phyloP scores from a whole-genome alignment of 441 rosid species.

The Croton setiger region DNA sequence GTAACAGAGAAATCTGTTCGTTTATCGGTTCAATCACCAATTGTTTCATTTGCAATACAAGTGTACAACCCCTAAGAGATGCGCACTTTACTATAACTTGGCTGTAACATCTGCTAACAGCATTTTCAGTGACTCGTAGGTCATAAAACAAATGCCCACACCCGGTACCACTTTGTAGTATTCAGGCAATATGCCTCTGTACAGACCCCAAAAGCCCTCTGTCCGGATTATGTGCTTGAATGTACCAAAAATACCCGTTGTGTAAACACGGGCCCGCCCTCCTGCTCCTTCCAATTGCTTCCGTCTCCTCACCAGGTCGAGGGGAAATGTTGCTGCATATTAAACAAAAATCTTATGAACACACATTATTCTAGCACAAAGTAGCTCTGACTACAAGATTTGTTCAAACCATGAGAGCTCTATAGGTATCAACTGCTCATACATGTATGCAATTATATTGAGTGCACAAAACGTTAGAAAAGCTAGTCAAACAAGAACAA shows the following conservation, averaged over 20 bases:
- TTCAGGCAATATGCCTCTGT: slow-evolving; percentile 90
- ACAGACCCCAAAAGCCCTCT: slow-evolving; percentile 76
- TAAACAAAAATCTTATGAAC: not conserved
- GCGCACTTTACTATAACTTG: slow-evolving; percentile 24
- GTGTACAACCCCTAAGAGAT: not conserved
- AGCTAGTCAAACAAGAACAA: not conserved
- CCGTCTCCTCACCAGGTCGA: slow-evolving; percentile 88
- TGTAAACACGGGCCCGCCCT: slow-evolving; percentile 75
- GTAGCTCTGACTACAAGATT: not conserved
- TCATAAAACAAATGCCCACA: slow-evolving; percentile 93
- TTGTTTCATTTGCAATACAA: not conserved
- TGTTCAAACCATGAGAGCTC: not conserved
- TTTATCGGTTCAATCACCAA: slow-evolving; percentile 2
- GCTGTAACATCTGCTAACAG: slow-evolving; percentile 50
- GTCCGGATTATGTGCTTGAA: slow-evolving; percentile 60
- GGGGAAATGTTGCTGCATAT: slow-evolving; percentile 77
- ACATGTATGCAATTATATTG: not conserved
- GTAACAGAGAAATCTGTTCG: not conserved
- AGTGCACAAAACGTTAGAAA: not conserved
- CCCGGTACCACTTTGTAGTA: slow-evolving; percentile 96
- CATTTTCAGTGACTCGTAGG: slow-evolving; percentile 74
- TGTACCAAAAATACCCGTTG: slow-evolving; percentile 69
- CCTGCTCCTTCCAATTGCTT: slow-evolving; percentile 95
- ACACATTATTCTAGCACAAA: not conserved
- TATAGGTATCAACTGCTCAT: not conserved